Base-by-base conservation (phyloP, 2,329 filamentous ascomycete genomes). In the Sporothrix humicola region DNA sequence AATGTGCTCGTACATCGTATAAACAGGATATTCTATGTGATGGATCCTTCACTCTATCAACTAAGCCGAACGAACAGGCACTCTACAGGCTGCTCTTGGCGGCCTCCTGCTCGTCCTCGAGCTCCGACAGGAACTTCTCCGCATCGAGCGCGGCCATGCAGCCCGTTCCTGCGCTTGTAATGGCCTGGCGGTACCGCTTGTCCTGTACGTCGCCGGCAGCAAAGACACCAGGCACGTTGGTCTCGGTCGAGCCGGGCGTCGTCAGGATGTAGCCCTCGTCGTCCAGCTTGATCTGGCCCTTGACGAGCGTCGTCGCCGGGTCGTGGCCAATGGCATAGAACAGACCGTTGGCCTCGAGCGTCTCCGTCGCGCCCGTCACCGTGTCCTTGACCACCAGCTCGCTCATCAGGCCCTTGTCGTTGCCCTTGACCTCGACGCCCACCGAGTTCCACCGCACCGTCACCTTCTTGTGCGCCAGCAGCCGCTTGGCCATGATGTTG, bases 321-420 rank as follows among this genome's bases (percentile, higher is more conserved):
- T 98, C 95, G 84, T 99, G 96, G 31, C 96, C 96, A 71, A 99
- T 92, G 79, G 97, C 96, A 83, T 99, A 99, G 85, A 99, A 99
- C 31, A 99, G 87, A 42, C 96, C 96, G 82, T 92, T 97, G 69
- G 95, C 95, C 78, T 94, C 90, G 68, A 98, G 85, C n/a, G 91
- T 91, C 86, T 97, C 92, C 82, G 92, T 89, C 81, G 90, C 84
- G 75, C 93, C 94, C 26, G 90, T 93, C 79, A 87, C 84, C 74
- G 90, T 90, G 84, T 98, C 89, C 87, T 93, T 93, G 81, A 99
- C 87, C 72, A 92, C 89, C 77, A 99, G 85, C 80, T 94, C 91
- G 81, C 90, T 94, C 94, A 98, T 98, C 78, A 98, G 85, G 31
- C 94, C 92, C 81, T 92, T 92, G 61, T 91, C 89, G 80, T 95